Conservation (phyloP, 805 yeast species). For the Yamadazyma akitaensis region DNA sequence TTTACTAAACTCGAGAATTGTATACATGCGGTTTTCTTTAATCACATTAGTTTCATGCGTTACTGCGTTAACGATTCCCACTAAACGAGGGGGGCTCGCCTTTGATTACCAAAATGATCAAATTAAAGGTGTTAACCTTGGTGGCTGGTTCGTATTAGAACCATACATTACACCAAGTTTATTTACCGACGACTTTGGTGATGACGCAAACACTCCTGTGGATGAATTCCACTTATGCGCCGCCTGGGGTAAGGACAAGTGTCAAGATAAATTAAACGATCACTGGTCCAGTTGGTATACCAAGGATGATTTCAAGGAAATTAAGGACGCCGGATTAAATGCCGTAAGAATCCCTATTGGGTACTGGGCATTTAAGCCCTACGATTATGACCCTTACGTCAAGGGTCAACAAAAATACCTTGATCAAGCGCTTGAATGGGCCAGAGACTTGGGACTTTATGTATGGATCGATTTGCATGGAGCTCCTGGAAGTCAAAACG, state of each 20-base stretch:
- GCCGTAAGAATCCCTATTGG: constrained; percentile 90
- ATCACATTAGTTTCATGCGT: neutral
- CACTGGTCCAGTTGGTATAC: constrained; percentile 83
- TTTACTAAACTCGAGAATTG: too few species aligned
- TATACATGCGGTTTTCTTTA: neutral
- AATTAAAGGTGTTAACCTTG: constrained; percentile 72
- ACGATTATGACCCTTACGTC: constrained; percentile 77
- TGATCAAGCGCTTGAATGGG: constrained; percentile 78
- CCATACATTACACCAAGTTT: constrained; percentile 82
- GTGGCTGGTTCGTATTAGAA: constrained; percentile 89
- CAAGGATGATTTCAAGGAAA: constrained; percentile 64
- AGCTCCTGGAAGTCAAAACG: constrained; percentile 96
- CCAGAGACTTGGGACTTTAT: constrained; percentile 54
- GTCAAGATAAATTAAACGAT: constrained; percentile 46
- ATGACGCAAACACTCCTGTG: constrained; percentile 52
- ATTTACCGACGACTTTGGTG: constrained; percentile 45
- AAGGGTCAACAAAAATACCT: constrained; percentile 73
- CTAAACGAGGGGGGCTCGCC: constrained; percentile 3
- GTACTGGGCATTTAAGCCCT: constrained; percentile 80
- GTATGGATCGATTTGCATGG: constrained; percentile 95
- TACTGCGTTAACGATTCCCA: neutral
- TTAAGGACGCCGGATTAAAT: constrained; percentile 66
- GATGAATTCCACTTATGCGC: constrained; percentile 77
- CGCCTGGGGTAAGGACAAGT: constrained; percentile 57
- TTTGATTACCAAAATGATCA: constrained; percentile 35